These are phyloP conservation scores for Chamaenerion angustifolium DNA, from an alignment of 345 rosid genomes.

Conservation along the genomic window DNA sequence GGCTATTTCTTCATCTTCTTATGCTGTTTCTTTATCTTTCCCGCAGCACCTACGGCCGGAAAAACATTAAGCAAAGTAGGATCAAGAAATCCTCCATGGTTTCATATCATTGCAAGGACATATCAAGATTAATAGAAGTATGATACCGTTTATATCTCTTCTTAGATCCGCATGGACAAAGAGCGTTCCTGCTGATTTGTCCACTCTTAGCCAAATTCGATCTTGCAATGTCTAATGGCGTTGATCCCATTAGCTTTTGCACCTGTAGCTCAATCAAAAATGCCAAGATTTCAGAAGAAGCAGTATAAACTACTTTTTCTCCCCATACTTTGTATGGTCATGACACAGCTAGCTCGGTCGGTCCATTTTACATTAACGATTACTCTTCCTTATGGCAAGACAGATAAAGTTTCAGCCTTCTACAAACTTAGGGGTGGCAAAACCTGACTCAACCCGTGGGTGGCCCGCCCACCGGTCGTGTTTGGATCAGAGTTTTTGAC, in stretches of 20 bases:
- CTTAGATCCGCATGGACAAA: constrained; percentile 94
- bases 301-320: neutral
- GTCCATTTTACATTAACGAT: no score
- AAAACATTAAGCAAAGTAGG: neutral
- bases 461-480: no score
- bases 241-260: constrained; percentile 79
- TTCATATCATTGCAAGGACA: neutral
- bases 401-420: no score
- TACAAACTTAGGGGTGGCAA: no score
- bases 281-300: neutral
- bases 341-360: no score
- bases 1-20: no score
- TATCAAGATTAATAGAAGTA: neutral
- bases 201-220: constrained; percentile 84
- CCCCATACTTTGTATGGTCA: no score
- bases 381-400: no score
- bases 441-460: no score
- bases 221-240: constrained; percentile 75
- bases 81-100: neutral
- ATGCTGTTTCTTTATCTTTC: constrained; percentile 26
- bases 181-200: constrained; percentile 82
- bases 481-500: no score
- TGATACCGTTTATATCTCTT: constrained; percentile 80
- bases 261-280: constrained; percentile 26
- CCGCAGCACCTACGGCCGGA: constrained; percentile 26